Percentiles rank a stretch among this genome's conserved stretches.
phyloP scores from a whole-genome alignment of 805 yeast species.

The Barnettozyma salicaria region DNA sequence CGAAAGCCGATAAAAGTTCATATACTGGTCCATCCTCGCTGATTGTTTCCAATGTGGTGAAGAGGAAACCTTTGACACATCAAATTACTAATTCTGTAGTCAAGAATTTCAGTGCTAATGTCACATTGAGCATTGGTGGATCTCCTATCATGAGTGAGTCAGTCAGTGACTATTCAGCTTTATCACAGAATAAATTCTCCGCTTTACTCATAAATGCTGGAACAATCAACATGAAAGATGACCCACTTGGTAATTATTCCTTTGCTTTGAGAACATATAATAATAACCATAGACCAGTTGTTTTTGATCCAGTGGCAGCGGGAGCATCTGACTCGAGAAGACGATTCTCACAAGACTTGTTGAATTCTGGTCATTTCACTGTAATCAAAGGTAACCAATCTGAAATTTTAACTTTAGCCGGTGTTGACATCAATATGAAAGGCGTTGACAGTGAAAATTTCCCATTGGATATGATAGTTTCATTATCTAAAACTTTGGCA shows the following conservation, averaged over 20 bases:
- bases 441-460: conserved; percentile 58
- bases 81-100: conserved; percentile 89
- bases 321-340: conserved; percentile 69
- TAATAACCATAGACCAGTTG: conserved; percentile 48
- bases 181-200: conserved; percentile 48
- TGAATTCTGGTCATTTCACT: conserved; percentile 51
- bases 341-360: conserved; percentile 39
- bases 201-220: conserved; percentile 72
- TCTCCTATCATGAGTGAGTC: conserved; percentile 88
- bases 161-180: conserved; percentile 57
- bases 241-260: conserved; percentile 26
- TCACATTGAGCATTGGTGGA: conserved; percentile 75
- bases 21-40: not conserved
- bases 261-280: conserved; percentile 58
- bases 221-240: conserved; percentile 37
- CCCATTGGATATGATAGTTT: conserved; percentile 23
- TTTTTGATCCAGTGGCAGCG: conserved; percentile 90
- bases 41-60: conserved; percentile 23
- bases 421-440: conserved; percentile 43
- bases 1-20: too few relatives aligned
- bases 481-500: conserved; percentile 46
- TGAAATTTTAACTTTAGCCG: conserved; percentile 64
- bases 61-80: conserved; percentile 60
- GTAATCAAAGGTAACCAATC: conserved; percentile 84
- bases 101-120: conserved; percentile 81